Percentiles rank a stretch among this genome's conserved stretches.
These are phyloP conservation scores for Strigomonas culicis DNA, from an alignment of 208 protist species.

Conservation along the genomic window DNA sequence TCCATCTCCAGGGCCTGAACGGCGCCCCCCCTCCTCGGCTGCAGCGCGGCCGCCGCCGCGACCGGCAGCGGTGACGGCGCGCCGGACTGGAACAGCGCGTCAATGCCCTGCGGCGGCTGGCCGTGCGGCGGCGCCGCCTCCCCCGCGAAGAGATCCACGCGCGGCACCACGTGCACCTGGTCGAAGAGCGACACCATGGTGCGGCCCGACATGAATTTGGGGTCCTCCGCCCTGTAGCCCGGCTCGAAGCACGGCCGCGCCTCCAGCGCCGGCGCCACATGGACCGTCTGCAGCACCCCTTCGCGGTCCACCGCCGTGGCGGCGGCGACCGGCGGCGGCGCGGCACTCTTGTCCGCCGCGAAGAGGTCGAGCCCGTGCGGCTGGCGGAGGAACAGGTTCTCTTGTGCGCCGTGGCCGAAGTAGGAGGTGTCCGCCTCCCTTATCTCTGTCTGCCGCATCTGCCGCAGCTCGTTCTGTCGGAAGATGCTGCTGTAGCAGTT, in stretches of 20 bases:
- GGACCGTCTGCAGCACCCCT: not conserved
- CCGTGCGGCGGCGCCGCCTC: not conserved
- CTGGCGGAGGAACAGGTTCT: constrained; percentile 29
- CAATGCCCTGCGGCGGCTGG: not conserved
- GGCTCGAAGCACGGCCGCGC: constrained; percentile 3
- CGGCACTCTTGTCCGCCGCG: not conserved
- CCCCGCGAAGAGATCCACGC: constrained; percentile 15
- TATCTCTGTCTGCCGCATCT: constrained; percentile 35
- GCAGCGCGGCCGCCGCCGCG: not conserved
- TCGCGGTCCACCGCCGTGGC: not conserved
- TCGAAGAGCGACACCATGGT: constrained; percentile 48
- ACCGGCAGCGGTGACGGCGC: not conserved
- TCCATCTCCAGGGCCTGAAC: not conserved
- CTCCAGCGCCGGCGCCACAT: not conserved
- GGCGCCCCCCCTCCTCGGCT: not conserved
- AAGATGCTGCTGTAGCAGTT: constrained; percentile 31
- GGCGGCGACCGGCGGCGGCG: not conserved
- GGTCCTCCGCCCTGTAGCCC: not conserved
- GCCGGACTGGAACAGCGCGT: not conserved
- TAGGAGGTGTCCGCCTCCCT: constrained; percentile 23
- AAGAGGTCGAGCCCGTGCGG: not conserved
- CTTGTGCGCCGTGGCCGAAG: constrained; percentile 21
- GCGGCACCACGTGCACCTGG: constrained; percentile 12
- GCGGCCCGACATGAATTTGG: constrained; percentile 5
- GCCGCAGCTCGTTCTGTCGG: constrained; percentile 36